Base-by-base conservation (phyloP, 2,329 filamentous ascomycete genomes). In the Sordariomycetes sp. region DNA sequence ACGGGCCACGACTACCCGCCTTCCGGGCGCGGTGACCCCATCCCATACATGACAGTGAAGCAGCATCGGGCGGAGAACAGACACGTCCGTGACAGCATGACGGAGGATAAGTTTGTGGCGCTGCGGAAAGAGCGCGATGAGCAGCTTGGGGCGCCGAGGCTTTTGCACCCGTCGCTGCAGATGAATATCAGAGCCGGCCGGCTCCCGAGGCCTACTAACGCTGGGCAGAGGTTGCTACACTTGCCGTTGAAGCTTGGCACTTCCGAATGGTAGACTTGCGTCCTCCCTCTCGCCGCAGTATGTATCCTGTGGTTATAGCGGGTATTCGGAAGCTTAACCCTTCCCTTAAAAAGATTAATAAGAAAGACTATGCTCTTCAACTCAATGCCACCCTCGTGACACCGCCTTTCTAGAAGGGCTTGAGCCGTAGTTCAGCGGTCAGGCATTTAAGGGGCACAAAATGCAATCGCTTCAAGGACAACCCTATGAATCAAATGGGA, bases 1-100 rank as follows among this genome's bases (percentile, higher is more conserved):
- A 77, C 74, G 0, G 79, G 79, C 0, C 80, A 83, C 59, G 80
- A 83, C 61, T 83, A 82, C 59, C 77, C 79, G 0, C 71, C 74
- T 0, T 64, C 56, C 0, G 14, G 4, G 12, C 69, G 75, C 3
- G 59, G 59, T 0, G 65, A 61, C 0, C 72, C 77, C 0, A 59
- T 72, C 0, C 66, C 79, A 0, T 78, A 64, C 34, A 67, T 75
- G 61, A 80, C 69, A 0, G 78, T 82, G 0, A 62, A 62, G 1
- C 72, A 77, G 7, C 79, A 82, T 34, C 70, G 64, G n/a, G 60
- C 63, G 37, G 61, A 68, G 12, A 82, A 82, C 60, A 77, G 74
- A 59, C 79, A 82, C 61, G 63, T 82, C 2, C 72, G 70, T 24
- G 71, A 74, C 1, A 71, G 71, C 0, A 68, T 72, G 0, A 65